These are phyloP conservation scores for Acanthamoeba triangularis DNA, from an alignment of 208 protist genomes.

Conservation along the genomic window DNA sequence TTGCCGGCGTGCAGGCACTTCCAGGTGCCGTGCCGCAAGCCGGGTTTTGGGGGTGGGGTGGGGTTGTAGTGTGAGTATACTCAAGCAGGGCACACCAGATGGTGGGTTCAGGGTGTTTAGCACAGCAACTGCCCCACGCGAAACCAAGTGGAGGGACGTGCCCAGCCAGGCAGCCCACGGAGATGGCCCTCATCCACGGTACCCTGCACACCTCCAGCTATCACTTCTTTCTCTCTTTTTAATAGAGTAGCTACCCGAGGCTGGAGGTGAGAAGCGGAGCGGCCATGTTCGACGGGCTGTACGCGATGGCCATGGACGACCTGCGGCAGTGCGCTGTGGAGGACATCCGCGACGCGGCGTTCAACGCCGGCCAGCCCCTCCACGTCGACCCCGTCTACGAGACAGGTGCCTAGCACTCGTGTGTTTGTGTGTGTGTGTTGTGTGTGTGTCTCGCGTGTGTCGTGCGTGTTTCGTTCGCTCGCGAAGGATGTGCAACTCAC, in stretches of 20 bases:
- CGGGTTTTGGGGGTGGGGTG: neutral
- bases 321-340: conserved; percentile 18
- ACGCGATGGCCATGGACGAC: conserved; percentile 30
- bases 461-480: neutral
- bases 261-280: neutral
- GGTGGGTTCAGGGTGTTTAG: neutral
- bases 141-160: too few species aligned
- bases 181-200: too few species aligned
- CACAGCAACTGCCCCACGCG: neutral
- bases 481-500: too few species aligned
- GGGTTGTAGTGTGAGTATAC: neutral
- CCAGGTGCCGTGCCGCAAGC: neutral
- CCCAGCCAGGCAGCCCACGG: too few species aligned
- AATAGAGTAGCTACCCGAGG: too few species aligned
- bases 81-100: too few species aligned
- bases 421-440: neutral
- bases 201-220: too few species aligned
- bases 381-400: conserved; percentile 23
- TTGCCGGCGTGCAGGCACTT: neutral
- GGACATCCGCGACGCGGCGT: neutral
- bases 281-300: neutral
- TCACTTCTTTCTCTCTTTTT: too few species aligned
- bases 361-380: conserved; percentile 5
- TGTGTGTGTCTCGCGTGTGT: neutral
- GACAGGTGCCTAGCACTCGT: neutral